Percentiles rank a stretch among this genome's conserved stretches.
Evolutionary conservation across 23 red algal species (phyloP).

Genomic region (Pyropia haitanensis): DNA sequence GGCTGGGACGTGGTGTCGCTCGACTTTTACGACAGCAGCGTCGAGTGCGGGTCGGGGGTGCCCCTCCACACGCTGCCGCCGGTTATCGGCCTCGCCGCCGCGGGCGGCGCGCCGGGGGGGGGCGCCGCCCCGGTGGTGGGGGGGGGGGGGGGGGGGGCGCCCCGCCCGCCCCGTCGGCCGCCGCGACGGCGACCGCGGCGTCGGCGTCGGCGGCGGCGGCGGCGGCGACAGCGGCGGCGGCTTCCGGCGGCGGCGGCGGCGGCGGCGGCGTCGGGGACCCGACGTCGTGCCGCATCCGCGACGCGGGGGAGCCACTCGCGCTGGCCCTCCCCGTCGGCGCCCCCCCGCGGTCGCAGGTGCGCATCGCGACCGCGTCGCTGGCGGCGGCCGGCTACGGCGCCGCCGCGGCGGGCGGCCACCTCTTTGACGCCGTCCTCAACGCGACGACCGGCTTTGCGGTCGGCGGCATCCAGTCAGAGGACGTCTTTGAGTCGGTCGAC

Average conservation of each 20-base stretch:
- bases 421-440: slow-evolving; percentile 60
- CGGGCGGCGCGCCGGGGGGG: too few species aligned
- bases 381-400: background rate
- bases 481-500: slow-evolving; percentile 72
- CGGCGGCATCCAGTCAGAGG: slow-evolving; percentile 30
- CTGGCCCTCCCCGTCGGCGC: slow-evolving; percentile 50
- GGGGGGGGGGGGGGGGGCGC: too few species aligned
- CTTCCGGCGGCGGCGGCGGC: too few species aligned
- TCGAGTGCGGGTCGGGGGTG: slow-evolving; percentile 11
- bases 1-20: slow-evolving; percentile 42
- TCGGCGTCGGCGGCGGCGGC: too few species aligned
- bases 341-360: slow-evolving; percentile 35
- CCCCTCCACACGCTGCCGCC: too few species aligned
- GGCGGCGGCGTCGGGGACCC: too few species aligned
- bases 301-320: slow-evolving; percentile 23
- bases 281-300: background rate
- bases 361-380: slow-evolving; percentile 31
- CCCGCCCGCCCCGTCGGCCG: too few species aligned
- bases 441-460: slow-evolving; percentile 56
- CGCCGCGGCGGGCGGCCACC: slow-evolving; percentile 17
- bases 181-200: too few species aligned
- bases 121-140: too few species aligned
- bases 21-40: slow-evolving; percentile 51
- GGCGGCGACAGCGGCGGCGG: slow-evolving; percentile 26
- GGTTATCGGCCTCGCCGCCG: too few species aligned